Evolutionary conservation across 371 early-diverging fungal species (phyloP).

Genomic region (Caulochytrium protostelioides): DNA sequence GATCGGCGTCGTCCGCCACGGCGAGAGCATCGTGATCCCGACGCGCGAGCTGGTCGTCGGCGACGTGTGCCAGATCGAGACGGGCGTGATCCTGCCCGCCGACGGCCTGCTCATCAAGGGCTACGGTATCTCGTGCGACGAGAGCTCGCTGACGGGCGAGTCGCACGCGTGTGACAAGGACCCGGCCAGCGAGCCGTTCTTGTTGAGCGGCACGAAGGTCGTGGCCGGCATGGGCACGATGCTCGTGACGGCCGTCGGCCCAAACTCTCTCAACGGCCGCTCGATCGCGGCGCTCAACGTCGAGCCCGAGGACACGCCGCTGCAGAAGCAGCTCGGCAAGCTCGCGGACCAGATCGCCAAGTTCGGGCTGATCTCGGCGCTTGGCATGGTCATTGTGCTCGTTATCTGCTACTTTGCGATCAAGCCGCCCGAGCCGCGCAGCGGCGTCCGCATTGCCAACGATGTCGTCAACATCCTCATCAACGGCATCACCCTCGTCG

Average conservation of each 20-base stretch:
- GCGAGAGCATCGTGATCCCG: conserved; percentile 18
- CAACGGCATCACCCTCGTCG: conserved; percentile 52
- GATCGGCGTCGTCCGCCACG: conserved; percentile 36
- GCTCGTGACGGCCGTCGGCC: conserved; percentile 70
- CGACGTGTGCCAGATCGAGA: conserved; percentile 19
- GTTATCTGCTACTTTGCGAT: conserved; percentile 55
- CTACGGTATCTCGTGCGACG: conserved; percentile 12
- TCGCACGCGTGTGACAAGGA: conserved; percentile 34
- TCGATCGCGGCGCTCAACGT: conserved; percentile 55
- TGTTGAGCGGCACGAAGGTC: conserved; percentile 76
- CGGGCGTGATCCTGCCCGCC: conserved; percentile 32
- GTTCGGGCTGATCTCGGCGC: conserved; percentile 56
- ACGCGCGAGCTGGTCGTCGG: conserved; percentile 25
- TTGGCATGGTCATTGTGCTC: conserved; percentile 53
- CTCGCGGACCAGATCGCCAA: conserved; percentile 83
- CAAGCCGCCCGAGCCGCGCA: conserved; percentile 15
- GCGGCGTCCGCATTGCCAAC: conserved; percentile 32
- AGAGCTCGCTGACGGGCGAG: conserved; percentile 59
- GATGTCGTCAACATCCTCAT: conserved; percentile 44
- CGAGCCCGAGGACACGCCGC: conserved; percentile 62
- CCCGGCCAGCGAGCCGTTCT: conserved; percentile 41
- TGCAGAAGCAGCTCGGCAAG: conserved; percentile 63
- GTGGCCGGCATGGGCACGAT: conserved; percentile 64
- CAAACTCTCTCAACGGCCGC: conserved; percentile 40
- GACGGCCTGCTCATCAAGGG: conserved; percentile 13